phyloP scores from a whole-genome alignment of 1,284 basidiomycete species.

The Sporisorium scitamineum region DNA sequence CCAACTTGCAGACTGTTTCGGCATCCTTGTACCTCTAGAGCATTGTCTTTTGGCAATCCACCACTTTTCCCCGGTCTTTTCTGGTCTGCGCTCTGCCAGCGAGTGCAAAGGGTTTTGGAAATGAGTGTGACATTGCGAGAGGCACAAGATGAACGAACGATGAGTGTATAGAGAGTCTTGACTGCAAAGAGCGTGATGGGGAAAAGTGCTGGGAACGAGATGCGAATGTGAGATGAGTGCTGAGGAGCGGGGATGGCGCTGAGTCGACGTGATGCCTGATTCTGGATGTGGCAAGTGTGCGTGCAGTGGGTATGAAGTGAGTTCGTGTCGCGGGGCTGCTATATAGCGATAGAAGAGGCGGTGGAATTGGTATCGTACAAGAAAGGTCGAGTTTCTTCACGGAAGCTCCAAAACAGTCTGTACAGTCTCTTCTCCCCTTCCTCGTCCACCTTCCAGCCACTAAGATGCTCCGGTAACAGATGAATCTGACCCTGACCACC shows the following conservation, averaged over 20 bases:
- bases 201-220: not conserved
- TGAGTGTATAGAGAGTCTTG: not conserved
- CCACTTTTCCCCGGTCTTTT: not conserved
- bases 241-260: not conserved
- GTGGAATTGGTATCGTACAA: constrained; percentile 22
- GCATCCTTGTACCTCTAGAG: constrained; percentile 1
- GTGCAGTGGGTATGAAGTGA: not conserved
- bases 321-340: not conserved
- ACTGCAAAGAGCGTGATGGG: not conserved
- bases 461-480: constrained; percentile 15
- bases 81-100: not conserved
- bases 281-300: no score
- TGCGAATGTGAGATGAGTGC: not conserved
- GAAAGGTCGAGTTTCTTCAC: constrained; percentile 35
- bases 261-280: not conserved
- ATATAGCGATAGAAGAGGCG: not conserved
- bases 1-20: not conserved
- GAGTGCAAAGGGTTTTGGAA: not conserved
- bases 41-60: constrained; percentile 3
- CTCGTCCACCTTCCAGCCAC: constrained; percentile 27
- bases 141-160: not conserved
- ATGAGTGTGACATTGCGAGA: not conserved
- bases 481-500: not conserved
- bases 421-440: constrained; percentile 28
- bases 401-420: constrained; percentile 35